Evolutionary conservation across 2,329 filamentous ascomycete genomes (phyloP).

Genomic region (Penicillium sp.): DNA sequence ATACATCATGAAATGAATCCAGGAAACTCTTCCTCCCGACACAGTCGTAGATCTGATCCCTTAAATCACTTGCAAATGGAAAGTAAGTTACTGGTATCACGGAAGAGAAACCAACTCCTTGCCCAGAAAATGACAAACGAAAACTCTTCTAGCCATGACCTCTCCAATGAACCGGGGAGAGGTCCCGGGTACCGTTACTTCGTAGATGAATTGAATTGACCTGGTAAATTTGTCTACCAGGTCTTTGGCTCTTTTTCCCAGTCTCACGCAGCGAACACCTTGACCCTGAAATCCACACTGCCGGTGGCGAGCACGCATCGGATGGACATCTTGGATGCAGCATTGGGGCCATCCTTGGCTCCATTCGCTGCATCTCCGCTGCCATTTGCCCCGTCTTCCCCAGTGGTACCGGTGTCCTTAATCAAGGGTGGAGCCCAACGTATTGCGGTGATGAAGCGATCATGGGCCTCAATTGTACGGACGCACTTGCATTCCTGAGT

Average conservation of each 20-base stretch:
- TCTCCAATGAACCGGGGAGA: slow-evolving; percentile 8
- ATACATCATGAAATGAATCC: slow-evolving; percentile 16
- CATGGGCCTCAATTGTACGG: slow-evolving; percentile 75
- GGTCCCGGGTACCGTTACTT: slow-evolving; percentile 10
- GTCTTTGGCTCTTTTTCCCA: background rate
- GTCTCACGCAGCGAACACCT: slow-evolving; percentile 47
- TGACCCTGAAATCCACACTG: slow-evolving; percentile 69
- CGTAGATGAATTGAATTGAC: slow-evolving; percentile 10
- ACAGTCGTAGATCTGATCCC: slow-evolving; percentile 8
- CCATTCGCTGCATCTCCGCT: slow-evolving; percentile 22
- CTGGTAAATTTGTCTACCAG: background rate
- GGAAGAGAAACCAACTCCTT: slow-evolving; percentile 31
- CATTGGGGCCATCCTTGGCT: slow-evolving; percentile 35
- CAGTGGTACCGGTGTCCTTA: slow-evolving; percentile 22
- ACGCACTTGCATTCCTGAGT: slow-evolving; percentile 88
- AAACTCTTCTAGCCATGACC: slow-evolving; percentile 17
- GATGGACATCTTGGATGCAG: slow-evolving; percentile 56
- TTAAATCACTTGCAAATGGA: slow-evolving; percentile 23
- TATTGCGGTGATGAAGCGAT: slow-evolving; percentile 83
- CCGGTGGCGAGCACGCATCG: slow-evolving; percentile 86
- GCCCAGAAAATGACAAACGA: slow-evolving; percentile 24
- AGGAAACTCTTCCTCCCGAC: slow-evolving; percentile 9
- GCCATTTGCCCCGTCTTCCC: slow-evolving; percentile 22
- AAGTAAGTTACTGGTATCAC: slow-evolving; percentile 31
- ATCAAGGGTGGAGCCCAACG: slow-evolving; percentile 71